Percentiles rank a stretch among this genome's conserved stretches.
Evolutionary conservation across 768 basidiomycete species (phyloP).

Genomic region (Amanita pallidorosea): DNA sequence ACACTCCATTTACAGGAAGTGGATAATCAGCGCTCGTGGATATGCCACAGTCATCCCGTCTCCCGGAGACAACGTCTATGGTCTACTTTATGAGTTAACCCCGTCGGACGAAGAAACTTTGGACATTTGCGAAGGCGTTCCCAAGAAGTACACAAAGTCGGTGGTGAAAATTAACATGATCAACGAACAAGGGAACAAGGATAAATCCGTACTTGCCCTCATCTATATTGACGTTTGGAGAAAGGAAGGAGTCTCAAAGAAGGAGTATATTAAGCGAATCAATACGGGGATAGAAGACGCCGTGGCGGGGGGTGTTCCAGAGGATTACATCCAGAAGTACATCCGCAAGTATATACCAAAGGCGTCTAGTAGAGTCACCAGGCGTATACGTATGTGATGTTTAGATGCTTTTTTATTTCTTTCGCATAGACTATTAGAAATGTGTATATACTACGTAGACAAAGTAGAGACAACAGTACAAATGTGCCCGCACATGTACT

Average conservation of each 20-base stretch:
- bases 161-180: slow-evolving; percentile 17
- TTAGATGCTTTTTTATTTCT: too few relatives aligned
- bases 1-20: slow-evolving; percentile 24
- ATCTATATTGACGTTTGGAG: slow-evolving; percentile 31
- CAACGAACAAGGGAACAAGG: neutral
- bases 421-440: too few relatives aligned
- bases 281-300: slow-evolving; percentile 35
- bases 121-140: slow-evolving; percentile 32
- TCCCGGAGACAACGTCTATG: slow-evolving; percentile 28
- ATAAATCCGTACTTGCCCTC: slow-evolving; percentile 13
- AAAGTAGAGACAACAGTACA: too few relatives aligned
- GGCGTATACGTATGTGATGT: neutral
- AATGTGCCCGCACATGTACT: too few relatives aligned
- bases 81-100: slow-evolving; percentile 31
- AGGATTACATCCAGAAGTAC: slow-evolving; percentile 32
- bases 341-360: slow-evolving; percentile 30
- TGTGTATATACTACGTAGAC: too few relatives aligned
- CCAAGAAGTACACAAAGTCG: slow-evolving; percentile 25
- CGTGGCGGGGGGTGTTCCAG: slow-evolving; percentile 24
- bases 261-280: slow-evolving; percentile 36
- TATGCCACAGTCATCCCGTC: slow-evolving; percentile 37
- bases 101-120: slow-evolving; percentile 27
- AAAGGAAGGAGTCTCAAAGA: slow-evolving; percentile 19
- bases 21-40: slow-evolving; percentile 33
- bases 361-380: neutral